Evolutionary conservation across 2,329 filamentous ascomycete genomes (phyloP), one percentile per base, ranked within the genome.

Genomic region (Sphaerulina vaccinii): DNA sequence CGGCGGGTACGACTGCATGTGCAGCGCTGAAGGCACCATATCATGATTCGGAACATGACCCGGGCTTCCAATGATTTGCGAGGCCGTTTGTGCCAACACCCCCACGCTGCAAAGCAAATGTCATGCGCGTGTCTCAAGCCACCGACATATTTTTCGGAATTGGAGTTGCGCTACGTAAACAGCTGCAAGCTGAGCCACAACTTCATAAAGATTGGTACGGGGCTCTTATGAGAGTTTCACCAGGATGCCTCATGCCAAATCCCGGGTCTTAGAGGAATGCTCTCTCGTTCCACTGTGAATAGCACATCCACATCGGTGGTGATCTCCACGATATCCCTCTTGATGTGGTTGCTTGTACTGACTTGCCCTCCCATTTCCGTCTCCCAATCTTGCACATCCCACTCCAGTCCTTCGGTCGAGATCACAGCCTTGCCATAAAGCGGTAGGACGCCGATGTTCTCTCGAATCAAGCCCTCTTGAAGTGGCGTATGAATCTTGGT

Each of bases 371-470:
- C 75, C 66, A 78, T 74, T 43, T 72, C 68, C 18, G 75, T 96
- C 59, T 80, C 73, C 90, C 92, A 96, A 54, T 89, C 76, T 53
- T 77, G 68, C 1, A 99, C 88, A 71, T 99, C 90, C 93, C 93
- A 99, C 67, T 95, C 85, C 16, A 97, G 75, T 0, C 93, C 93
- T 11, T 76, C 73, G 0, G 89, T 95, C 6, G 83, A 86, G 62
- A 99, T 90, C n/a, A 79, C 70, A 40, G 88, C 86, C 2, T 85
- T 82, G n/a, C 85, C 88, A 50, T 84, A 86, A 18, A 97, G 73
- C 0, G 93, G 93, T 33, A 99, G 76, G 57, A 99, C 88, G 8
- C 93, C 93, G 23, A 95, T 80, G 65, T 95, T 84, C 67, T 88
- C 86, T 5, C 81, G 88, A 62, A 96, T 88, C 2, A 80, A 70